Conservation (phyloP, 23 red algal species). For the Gracilaria gracilis region DNA sequence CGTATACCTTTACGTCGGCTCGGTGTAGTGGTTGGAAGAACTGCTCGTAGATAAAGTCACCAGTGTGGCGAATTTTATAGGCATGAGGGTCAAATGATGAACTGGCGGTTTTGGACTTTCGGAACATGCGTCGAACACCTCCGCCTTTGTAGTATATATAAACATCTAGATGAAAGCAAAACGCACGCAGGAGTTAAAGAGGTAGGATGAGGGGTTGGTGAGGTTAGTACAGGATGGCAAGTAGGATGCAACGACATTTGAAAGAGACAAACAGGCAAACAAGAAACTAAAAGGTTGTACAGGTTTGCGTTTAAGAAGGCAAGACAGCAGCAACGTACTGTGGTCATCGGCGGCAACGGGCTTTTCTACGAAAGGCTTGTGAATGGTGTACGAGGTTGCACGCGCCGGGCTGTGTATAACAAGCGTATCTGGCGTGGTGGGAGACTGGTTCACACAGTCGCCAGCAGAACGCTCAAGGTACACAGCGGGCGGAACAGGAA, state of each 20-base stretch:
- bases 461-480: conserved; percentile 43
- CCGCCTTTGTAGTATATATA: conserved; percentile 82
- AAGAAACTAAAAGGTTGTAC: background rate
- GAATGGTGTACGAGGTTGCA: conserved; percentile 38
- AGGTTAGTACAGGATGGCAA: background rate
- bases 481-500: conserved; percentile 65
- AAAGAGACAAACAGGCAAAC: conserved; percentile 14
- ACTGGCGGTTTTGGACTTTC: conserved; percentile 68
- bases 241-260: background rate
- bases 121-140: conserved; percentile 88
- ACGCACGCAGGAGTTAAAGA: background rate
- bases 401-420: conserved; percentile 16
- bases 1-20: conserved; percentile 94
- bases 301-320: background rate
- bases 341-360: conserved; percentile 91
- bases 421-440: background rate
- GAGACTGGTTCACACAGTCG: conserved; percentile 19
- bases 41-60: conserved; percentile 88
- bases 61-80: conserved; percentile 57
- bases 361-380: conserved; percentile 99
- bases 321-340: conserved; percentile 46
- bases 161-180: conserved; percentile 43
- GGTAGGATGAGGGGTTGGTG: background rate
- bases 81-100: conserved; percentile 50
- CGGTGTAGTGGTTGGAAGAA: conserved; percentile 71